Conservation (phyloP, 1,284 basidiomycete genomes). For the Sporisorium sorghi region DNA sequence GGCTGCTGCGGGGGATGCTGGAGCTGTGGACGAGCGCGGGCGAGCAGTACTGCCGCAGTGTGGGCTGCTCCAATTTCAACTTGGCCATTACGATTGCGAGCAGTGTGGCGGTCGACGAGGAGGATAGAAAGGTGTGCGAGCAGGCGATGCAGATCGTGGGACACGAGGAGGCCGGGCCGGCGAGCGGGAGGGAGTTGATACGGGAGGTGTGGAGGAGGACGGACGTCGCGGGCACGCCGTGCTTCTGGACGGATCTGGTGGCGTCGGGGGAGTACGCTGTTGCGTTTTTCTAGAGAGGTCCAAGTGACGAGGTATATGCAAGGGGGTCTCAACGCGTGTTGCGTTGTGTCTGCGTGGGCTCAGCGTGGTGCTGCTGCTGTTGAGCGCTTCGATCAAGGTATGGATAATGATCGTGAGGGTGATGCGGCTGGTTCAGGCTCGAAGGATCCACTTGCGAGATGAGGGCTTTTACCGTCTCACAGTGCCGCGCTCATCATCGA, state of each 20-base stretch:
- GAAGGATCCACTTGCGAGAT: too few species aligned
- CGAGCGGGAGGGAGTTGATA: slow-evolving; percentile 27
- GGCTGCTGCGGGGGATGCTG: slow-evolving; percentile 22
- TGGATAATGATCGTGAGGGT: too few species aligned
- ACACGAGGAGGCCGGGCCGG: slow-evolving; percentile 38
- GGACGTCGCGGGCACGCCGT: slow-evolving; percentile 31
- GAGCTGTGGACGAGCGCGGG: slow-evolving; percentile 37
- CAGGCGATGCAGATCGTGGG: slow-evolving; percentile 43
- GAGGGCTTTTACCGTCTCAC: too few species aligned
- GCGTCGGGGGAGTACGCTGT: slow-evolving; percentile 32
- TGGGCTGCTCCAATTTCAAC: slow-evolving; percentile 45
- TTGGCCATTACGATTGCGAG: slow-evolving; percentile 34
- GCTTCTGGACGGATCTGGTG: slow-evolving; percentile 40
- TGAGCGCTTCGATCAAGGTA: too few species aligned
- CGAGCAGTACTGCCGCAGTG: slow-evolving; percentile 33
- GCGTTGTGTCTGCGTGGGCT: background rate
- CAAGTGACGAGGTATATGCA: too few species aligned
- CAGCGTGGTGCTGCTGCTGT: background rate
- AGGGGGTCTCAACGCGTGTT: too few species aligned
- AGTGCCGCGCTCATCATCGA: too few species aligned
- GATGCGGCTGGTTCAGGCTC: too few species aligned
- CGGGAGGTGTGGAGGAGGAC: slow-evolving; percentile 37
- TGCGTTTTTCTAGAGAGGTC: slow-evolving; percentile 26
- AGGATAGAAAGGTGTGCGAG: slow-evolving; percentile 33
- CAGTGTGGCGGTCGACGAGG: slow-evolving; percentile 30